Evolutionary conservation across 768 basidiomycete genomes (phyloP).

Genomic region (Kwoniella europaea): DNA sequence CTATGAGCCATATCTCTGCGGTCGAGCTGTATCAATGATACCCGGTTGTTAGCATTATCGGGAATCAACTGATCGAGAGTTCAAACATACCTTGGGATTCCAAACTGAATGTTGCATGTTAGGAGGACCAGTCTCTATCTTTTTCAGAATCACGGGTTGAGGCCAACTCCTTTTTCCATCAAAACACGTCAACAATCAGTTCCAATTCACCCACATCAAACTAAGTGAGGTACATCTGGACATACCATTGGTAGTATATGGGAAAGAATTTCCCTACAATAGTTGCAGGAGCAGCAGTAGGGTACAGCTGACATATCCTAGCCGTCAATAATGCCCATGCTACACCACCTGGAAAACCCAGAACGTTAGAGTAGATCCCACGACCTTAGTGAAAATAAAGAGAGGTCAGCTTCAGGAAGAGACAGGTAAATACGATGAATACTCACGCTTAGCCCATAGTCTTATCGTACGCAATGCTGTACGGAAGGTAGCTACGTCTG

Average conservation of each 20-base stretch:
- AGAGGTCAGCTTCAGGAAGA: background rate
- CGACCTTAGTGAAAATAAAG: constrained; percentile 65
- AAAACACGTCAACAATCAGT: constrained; percentile 17
- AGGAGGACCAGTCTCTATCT: constrained; percentile 91
- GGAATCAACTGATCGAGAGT: background rate
- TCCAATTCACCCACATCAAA: background rate
- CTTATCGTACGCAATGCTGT: constrained; percentile 95
- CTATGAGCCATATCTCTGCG: constrained; percentile 69
- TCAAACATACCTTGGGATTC: constrained; percentile 83
- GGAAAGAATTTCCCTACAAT: constrained; percentile 98
- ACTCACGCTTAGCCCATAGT: constrained; percentile 92
- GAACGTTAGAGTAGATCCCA: constrained; percentile 97
- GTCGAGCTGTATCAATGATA: constrained; percentile 34
- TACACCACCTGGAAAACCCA: constrained; percentile 95
- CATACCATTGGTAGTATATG: constrained; percentile 95
- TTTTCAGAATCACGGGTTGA: constrained; percentile 93
- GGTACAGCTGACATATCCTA: constrained; percentile 97
- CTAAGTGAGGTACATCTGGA: constrained; percentile 16
- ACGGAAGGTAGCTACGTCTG: constrained; percentile 90
- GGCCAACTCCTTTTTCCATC: constrained; percentile 81
- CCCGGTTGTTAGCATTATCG: too few species aligned
- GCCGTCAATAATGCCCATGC: constrained; percentile 99
- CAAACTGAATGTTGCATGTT: constrained; percentile 81
- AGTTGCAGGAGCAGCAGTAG: constrained; percentile 88
- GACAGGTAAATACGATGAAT: background rate